phyloP scores from a whole-genome alignment of 805 yeast genomes.

The Candida ortonii region DNA sequence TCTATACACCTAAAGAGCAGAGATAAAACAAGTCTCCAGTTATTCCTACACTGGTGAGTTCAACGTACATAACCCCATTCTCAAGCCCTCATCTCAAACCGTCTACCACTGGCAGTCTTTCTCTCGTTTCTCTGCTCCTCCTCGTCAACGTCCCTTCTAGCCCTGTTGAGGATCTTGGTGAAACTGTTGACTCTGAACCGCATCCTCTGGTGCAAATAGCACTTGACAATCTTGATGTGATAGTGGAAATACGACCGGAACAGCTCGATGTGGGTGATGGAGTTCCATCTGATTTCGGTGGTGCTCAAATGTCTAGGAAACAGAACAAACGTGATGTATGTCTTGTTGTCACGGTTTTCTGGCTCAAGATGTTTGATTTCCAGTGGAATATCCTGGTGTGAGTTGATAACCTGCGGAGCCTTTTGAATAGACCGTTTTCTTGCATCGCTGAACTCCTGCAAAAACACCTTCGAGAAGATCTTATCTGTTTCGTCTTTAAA shows the following conservation, averaged over 20 bases:
- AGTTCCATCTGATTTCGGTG: slow-evolving; percentile 68
- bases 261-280: slow-evolving; percentile 85
- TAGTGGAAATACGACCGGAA: slow-evolving; percentile 98
- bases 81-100: slow-evolving; percentile 45
- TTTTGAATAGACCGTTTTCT: slow-evolving; percentile 93
- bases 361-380: slow-evolving; percentile 56
- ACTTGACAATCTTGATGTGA: slow-evolving; percentile 97
- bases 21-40: too few relatives aligned
- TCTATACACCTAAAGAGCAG: too few relatives aligned
- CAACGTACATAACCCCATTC: too few relatives aligned
- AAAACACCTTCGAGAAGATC: slow-evolving; percentile 80
- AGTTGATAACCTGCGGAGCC: slow-evolving; percentile 95
- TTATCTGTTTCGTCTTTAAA: slow-evolving; percentile 97
- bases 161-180: slow-evolving; percentile 92
- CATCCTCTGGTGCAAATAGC: slow-evolving; percentile 98
- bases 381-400: slow-evolving; percentile 88
- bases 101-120: slow-evolving; percentile 71
- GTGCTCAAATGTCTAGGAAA: slow-evolving; percentile 75
- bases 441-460: slow-evolving; percentile 94
- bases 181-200: slow-evolving; percentile 91
- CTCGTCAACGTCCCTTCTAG: slow-evolving; percentile 87
- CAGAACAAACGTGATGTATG: slow-evolving; percentile 65
- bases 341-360: slow-evolving; percentile 35
- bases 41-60: too few relatives aligned
- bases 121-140: slow-evolving; percentile 50